Base-by-base conservation (phyloP, 139 green algal species). In the Yamagishiella unicocca region DNA sequence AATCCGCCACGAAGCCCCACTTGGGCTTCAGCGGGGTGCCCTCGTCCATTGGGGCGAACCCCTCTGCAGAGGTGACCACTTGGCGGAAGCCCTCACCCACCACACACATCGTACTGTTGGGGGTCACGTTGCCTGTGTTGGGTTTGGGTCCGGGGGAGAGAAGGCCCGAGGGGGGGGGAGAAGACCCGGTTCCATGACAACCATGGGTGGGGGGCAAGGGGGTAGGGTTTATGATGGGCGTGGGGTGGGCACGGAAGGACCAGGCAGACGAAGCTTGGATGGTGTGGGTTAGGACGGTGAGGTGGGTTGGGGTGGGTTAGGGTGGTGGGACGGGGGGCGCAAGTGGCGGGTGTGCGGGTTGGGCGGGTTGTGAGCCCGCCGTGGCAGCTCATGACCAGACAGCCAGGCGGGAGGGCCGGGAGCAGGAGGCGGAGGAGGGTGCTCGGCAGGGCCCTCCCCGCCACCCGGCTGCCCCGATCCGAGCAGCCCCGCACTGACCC, bases 11-110 rank as follows among this genome's bases (percentile, higher is more conserved):
- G 29, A 64, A 82, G 27, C 88, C 88, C 83, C 75, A 87, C 67
- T 91, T 91, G 66, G 82, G 81, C 31, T 84, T 74, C 33, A 74
- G 2, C 50, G 50, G 35, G 17, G 21, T 53, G 50, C 72, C 88
- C 40, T 91, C 88, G 54, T 91, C 87, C n/a, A 84, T 75, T 53
- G 83, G 84, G 2, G 88, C 64, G 64, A 76, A 91, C 33, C 88
- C 88, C 6, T n/a, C 14, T 67, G 61, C 21, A 3, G 35, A 4
- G 42, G 85, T 84, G 27, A 83, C 83, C 2, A 89, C 40, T 0
- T 43, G 55, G 42, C 66, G 80, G 33, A 89, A 87, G 37, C 66
- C 83, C 24, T 84, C 76, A 2, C 76, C 66, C 31, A 74, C 66
- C 25, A 74, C 31, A 29, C 88, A 91, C 88, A 89, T 89, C 24